Evolutionary conservation across 2,329 filamentous ascomycete species (phyloP).

Genomic region (Botrytis pseudocinerea): DNA sequence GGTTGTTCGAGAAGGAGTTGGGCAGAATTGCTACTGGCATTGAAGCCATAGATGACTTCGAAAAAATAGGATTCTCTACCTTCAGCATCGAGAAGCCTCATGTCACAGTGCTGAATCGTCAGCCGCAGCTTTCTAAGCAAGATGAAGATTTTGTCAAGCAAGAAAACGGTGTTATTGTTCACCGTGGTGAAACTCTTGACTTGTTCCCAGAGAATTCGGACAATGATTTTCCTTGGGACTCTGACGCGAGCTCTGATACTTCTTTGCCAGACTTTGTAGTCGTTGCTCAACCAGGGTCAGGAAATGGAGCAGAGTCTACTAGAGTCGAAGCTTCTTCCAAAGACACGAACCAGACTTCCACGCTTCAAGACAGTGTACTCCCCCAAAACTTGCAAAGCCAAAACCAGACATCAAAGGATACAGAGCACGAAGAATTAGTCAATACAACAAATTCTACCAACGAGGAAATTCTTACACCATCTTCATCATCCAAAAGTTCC

Average conservation of each 20-base stretch:
- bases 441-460: neutral
- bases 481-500: neutral
- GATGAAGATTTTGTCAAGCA: constrained; percentile 37
- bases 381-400: neutral
- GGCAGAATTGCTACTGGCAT: constrained; percentile 62
- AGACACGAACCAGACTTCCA: neutral
- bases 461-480: neutral
- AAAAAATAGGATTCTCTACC: constrained; percentile 30
- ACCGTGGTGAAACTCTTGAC: constrained; percentile 41
- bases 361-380: neutral
- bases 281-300: neutral
- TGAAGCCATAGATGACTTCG: constrained; percentile 32
- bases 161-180: constrained; percentile 37
- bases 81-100: constrained; percentile 25
- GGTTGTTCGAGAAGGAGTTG: constrained; percentile 77
- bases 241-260: neutral
- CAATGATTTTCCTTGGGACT: constrained; percentile 1
- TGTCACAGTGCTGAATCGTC: constrained; percentile 18
- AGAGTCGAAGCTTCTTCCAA: neutral
- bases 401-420: neutral
- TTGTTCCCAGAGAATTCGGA: constrained; percentile 33
- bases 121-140: constrained; percentile 9
- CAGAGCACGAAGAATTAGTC: neutral
- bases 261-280: neutral
- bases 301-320: too few species aligned